A percentile compares a stretch with the other conserved stretches of the same genome.
These are phyloP conservation scores for Harringtonia lauricola DNA, from an alignment of 2,329 filamentous ascomycete species.

Conservation along the genomic window DNA sequence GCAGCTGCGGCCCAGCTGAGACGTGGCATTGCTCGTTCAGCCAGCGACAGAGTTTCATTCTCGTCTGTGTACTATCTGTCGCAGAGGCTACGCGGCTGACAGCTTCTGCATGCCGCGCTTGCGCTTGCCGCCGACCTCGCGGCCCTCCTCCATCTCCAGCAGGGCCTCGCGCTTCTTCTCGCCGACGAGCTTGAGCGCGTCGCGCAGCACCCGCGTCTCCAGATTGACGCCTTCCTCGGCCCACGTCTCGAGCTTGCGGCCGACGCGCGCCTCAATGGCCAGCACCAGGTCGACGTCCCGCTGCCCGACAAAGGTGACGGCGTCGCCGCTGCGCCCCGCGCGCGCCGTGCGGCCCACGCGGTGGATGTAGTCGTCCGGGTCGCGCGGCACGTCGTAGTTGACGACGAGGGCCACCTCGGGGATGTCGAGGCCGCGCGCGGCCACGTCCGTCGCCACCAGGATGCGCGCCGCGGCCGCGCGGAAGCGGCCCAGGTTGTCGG, in stretches of 20 bases:
- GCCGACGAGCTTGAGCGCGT: slow-evolving; percentile 80
- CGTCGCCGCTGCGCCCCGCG: slow-evolving; percentile 73
- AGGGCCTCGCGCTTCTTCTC: slow-evolving; percentile 91
- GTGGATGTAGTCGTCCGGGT: slow-evolving; percentile 96
- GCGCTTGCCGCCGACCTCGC: slow-evolving; percentile 81
- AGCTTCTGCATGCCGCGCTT: slow-evolving; percentile 51
- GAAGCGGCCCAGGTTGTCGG: slow-evolving; percentile 83
- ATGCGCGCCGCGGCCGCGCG: slow-evolving; percentile 80
- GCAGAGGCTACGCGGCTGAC: neutral
- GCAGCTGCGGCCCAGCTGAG: no score
- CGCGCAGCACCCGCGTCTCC: slow-evolving; percentile 78
- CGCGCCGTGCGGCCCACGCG: slow-evolving; percentile 89
- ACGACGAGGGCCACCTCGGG: slow-evolving; percentile 82
- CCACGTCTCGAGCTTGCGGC: slow-evolving; percentile 72
- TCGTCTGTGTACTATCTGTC: no score
- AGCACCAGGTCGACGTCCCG: slow-evolving; percentile 84
- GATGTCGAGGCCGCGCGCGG: slow-evolving; percentile 88
- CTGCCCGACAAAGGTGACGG: slow-evolving; percentile 84
- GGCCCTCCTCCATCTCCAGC: slow-evolving; percentile 82
- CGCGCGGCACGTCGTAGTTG: slow-evolving; percentile 93
- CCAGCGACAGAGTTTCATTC: no score
- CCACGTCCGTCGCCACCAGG: slow-evolving; percentile 90
- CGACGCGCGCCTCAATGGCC: slow-evolving; percentile 78
- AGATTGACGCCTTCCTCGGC: slow-evolving; percentile 84
- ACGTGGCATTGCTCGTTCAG: no score